Evolutionary conservation across 2,329 filamentous ascomycete species (phyloP), one percentile per base, ranked within the genome.

Genomic region (Pseudopyricularia javanii): DNA sequence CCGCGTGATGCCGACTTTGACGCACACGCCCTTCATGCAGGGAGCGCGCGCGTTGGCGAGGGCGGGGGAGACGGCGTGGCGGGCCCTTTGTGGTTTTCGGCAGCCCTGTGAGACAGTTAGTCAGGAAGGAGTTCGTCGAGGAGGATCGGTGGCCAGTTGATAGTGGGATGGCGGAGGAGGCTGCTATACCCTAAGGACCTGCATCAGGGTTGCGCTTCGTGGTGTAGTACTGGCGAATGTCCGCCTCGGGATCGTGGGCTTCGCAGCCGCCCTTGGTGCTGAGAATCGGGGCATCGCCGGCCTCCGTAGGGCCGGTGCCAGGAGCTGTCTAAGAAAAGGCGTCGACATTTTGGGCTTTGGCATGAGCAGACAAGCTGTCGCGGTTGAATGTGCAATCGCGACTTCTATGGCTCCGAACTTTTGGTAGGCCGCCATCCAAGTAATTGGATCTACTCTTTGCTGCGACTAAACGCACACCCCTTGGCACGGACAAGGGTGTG

Each of bases 11-110:
- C 88, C 90, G 56, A 97, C 93, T 67, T 94, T 91, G 58, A 98
- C 74, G 69, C 93, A 97, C 35, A 98, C 93, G 61, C 91, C 93
- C 75, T 97, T 97, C 72, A 95, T 84, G 64, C 86, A 81, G 4
- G 93, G 90, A 45, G 87, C 79, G 51, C 80, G 69, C 56, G 77
- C 78, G 57, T 76, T 76, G 50, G 76, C 75, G 52, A 98, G 79
- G 22, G 91, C 91, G 0, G 93, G 93, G 2, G 91, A 97, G 51
- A 88, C 83, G 60, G 88, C 80, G 70, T 95, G 90, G 58, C 93
- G 88, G 1, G 86, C 87, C 55, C 80, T 80, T 70, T 95, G 89
- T 49, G 82, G 76, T 60, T 81, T 81, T 56, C 93, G 86, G 64
- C 88, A 91, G 60, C 89, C 88, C 66, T 82, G 32, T 35, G 47